Evolutionary conservation across 805 yeast species (phyloP), one percentile per base, ranked within the genome.

Genomic region (Hanseniaspora clermontiae): DNA sequence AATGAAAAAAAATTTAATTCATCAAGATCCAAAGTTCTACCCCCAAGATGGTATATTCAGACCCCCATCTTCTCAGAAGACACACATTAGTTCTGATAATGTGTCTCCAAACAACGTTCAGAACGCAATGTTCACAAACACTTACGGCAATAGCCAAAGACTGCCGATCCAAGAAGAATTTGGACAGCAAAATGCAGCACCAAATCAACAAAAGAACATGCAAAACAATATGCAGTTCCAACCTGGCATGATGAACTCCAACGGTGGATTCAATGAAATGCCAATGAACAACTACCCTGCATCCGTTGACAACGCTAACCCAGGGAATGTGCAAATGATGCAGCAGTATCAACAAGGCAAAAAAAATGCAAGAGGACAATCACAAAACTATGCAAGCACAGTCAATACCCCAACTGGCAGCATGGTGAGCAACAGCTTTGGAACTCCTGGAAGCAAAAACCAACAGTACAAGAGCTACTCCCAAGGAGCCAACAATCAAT

Each of bases 31-130:
- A 15, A 53, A 53, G 24, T 53, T 36, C 19, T 53, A 53, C 17
- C 51, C 57, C 15, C 40, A 37, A 46, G 57, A 53, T 46, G 57
- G 51, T 1, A 24, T 38, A 8, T 52, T 43, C 31, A 52, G 19
- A 15, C 39, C 43, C 3, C 43, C 39, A 27, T n/a, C 50, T 17
- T 29, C 24, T n/a, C 48, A 45, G 17, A 45, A 45, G 37, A 6
- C 24, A 29, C 29, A 20, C 19, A 15, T 45, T 15, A n/a, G 27
- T 45, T 14, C 20, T 17, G n/a, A 24, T 42, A 15, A 11, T 12
- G 45, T 11, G 15, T 17, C 31, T 42, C 45, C 27, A 42, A 27
- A 15, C 31, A 31, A 42, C 2, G 17, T 19, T 40, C 2, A 29
- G 1, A 27, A 31, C 17, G 10, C 45, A 12, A 24, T 42, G 27